These are phyloP conservation scores for Trametopsis cervina DNA, from an alignment of 768 basidiomycete species.

Conservation along the genomic window DNA sequence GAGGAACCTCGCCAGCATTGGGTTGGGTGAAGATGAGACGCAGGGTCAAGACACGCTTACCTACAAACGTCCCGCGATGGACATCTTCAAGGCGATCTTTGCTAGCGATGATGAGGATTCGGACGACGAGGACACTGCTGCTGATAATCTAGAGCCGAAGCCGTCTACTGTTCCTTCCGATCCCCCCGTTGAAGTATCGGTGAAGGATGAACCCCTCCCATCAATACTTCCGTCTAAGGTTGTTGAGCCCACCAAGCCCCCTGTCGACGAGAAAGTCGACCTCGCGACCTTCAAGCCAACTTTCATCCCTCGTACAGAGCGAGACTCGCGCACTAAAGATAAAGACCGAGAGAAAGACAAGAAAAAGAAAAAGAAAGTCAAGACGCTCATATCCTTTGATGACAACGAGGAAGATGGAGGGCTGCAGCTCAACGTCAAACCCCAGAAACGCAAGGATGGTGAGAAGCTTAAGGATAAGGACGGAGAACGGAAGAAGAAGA, in stretches of 20 bases:
- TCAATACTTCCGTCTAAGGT: too few relatives aligned
- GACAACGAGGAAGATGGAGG: conserved; percentile 41
- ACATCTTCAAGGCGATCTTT: conserved; percentile 97
- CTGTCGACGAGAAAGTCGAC: conserved; percentile 34
- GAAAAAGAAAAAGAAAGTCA: conserved; percentile 41
- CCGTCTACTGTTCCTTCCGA: background rate
- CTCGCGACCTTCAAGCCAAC: conserved; percentile 80
- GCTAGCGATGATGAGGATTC: conserved; percentile 90
- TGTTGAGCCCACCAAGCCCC: conserved; percentile 5
- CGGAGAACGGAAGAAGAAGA: conserved; percentile 31
- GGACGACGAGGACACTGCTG: conserved; percentile 48
- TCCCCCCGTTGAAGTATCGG: too few relatives aligned
- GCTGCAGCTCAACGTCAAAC: conserved; percentile 16
- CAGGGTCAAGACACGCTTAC: conserved; percentile 86
- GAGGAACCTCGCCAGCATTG: conserved; percentile 74
- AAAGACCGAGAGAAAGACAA: conserved; percentile 42
- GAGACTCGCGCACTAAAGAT: conserved; percentile 31
- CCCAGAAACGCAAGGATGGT: conserved; percentile 12
- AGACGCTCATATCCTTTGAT: conserved; percentile 67
- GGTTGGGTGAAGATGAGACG: conserved; percentile 85
- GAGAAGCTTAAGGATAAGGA: conserved; percentile 26
- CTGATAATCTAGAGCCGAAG: background rate
- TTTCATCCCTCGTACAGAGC: conserved; percentile 61
- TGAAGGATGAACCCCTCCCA: conserved; percentile 12
- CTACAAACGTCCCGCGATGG: conserved; percentile 82